These are phyloP conservation scores for Saturnispora diversa DNA, from an alignment of 805 yeast genomes.

Conservation along the genomic window DNA sequence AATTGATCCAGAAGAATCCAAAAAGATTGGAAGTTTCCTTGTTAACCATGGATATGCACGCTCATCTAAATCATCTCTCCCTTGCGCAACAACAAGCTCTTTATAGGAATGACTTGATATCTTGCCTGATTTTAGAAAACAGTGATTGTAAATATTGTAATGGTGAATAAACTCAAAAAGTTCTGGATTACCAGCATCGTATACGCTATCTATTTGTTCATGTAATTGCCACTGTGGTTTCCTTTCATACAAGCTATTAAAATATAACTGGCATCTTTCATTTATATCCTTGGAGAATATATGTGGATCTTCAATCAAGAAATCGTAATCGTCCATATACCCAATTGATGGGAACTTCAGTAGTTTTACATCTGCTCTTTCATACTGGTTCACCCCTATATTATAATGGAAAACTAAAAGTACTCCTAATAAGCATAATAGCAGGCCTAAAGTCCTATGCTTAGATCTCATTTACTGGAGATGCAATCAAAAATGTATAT, in stretches of 20 bases:
- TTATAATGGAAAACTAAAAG: too few species aligned
- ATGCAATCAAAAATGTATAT: too few species aligned
- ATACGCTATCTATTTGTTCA: slow-evolving; percentile 20
- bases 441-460: too few species aligned
- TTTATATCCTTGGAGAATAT: too few species aligned
- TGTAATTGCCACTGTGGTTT: slow-evolving; percentile 37
- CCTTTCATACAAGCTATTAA: slow-evolving; percentile 33
- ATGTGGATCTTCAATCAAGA: neutral
- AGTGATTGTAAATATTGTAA: slow-evolving; percentile 12
- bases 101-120: neutral
- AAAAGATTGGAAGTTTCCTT: slow-evolving; percentile 27
- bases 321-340: too few species aligned
- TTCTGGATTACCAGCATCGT: slow-evolving; percentile 24
- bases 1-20: slow-evolving; percentile 30
- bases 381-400: too few species aligned
- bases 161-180: slow-evolving; percentile 9
- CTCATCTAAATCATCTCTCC: slow-evolving; percentile 25
- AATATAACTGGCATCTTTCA: slow-evolving; percentile 38
- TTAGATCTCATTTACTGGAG: too few species aligned
- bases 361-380: too few species aligned
- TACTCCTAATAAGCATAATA: too few species aligned
- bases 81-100: slow-evolving; percentile 7
- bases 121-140: slow-evolving; percentile 5
- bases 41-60: slow-evolving; percentile 33
- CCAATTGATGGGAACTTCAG: too few species aligned